Percentiles rank a stretch among this genome's conserved stretches.
Conservation (phyloP, 805 yeast genomes). For the Phaffomyces antillensis region DNA sequence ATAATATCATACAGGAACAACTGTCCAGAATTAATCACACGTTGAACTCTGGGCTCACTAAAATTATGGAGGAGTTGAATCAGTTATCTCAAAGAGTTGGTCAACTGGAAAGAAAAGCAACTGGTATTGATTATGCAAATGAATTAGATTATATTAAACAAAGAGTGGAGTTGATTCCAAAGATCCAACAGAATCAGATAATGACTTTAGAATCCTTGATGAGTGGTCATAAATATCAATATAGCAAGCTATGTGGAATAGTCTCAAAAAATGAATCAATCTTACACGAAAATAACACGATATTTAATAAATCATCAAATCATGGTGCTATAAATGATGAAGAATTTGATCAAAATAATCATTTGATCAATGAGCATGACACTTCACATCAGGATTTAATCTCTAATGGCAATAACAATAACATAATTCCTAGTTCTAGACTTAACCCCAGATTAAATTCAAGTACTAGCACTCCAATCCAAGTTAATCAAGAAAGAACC, state of each 20-base stretch:
- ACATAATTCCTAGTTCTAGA: no score
- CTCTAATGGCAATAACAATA: no score
- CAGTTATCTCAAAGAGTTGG: slow-evolving; percentile 15
- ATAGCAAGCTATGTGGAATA: slow-evolving; percentile 11
- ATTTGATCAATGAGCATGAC: neutral
- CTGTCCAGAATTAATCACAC: slow-evolving; percentile 14
- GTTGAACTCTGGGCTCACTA: slow-evolving; percentile 11
- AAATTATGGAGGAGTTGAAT: slow-evolving; percentile 15
- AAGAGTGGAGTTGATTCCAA: slow-evolving; percentile 13
- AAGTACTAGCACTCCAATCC: no score
- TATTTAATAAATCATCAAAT: no score
- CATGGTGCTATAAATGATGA: neutral
- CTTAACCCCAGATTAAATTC: no score
- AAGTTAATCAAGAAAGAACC: no score
- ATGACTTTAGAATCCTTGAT: slow-evolving; percentile 12
- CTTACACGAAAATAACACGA: neutral
- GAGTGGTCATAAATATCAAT: slow-evolving; percentile 16
- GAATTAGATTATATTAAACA: slow-evolving; percentile 10
- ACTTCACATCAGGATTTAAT: neutral
- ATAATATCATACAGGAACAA: slow-evolving; percentile 19
- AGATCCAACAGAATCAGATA: slow-evolving; percentile 16
- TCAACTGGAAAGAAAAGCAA: slow-evolving; percentile 11
- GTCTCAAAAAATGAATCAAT: neutral
- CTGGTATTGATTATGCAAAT: slow-evolving; percentile 3
- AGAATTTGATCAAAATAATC: neutral